Evolutionary conservation across 768 basidiomycete genomes (phyloP), one percentile per base, ranked within the genome.

Genomic region (Boletus rubescentipes): DNA sequence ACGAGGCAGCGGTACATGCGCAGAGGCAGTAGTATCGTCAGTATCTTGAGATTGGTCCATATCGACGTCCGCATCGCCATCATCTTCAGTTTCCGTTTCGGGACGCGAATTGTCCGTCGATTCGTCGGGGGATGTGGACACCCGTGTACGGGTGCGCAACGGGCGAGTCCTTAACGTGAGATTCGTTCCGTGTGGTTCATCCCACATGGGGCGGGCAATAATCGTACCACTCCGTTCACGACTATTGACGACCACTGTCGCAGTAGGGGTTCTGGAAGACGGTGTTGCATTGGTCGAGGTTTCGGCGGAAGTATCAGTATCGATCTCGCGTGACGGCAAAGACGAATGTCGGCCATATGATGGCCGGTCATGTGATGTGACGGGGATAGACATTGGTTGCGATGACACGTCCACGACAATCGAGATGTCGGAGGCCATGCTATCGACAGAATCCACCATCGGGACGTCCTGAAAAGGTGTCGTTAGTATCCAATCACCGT

Each of bases 61-160:
- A 47, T 81, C 82, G 2, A 75, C 78, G 48, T 89, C 68, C 10
- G 32, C 60, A n/a, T 70, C 88, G 23, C 77, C 85, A 42, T 89
- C 88, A 46, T 88, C 87, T 66, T 94, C 90, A 0, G 88, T 86
- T 71, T 91, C 89, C 0, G 87, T 86, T 53, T 88, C 86, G 0
- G 85, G 77, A 12, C 86, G 74, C 0, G 84, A 84, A n/a, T 75
- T 79, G 31, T 76, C 75, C 0, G 76, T 74, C 2, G 77, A 77
- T 46, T 71, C 67, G 12, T 76, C 73, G 6, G 78, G 77, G 1
- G 79, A 79, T 5, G 62, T 72, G 36, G 66, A 64, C 36, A 72
- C 56, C 46, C 65, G 59, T 49, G 62, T 48, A 15, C 70, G 75
- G 21, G 66, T 44, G 32, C 74, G 67, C 55, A 60, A 57, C 18